Evolutionary conservation across 805 yeast species (phyloP), one percentile per base, ranked within the genome.

Genomic region (Dipodascopsis uninucleata): DNA sequence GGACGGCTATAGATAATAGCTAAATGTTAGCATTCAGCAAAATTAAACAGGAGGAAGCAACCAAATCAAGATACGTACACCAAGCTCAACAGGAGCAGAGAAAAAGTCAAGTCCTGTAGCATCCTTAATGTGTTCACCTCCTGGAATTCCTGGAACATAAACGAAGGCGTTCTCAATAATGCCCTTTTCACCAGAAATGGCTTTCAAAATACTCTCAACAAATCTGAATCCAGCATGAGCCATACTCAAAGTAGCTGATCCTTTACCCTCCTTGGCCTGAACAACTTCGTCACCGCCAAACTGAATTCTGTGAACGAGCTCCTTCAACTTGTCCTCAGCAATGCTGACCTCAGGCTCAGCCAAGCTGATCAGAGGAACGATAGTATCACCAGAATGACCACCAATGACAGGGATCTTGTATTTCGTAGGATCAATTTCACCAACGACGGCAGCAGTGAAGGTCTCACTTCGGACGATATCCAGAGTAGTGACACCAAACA

Each of bases 261-360:
- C 97, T 41, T 81, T 81, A 54, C 97, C 97, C 59, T 85, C 82
- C 72, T 89, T 89, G 45, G 97, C 97, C 71, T 84, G 74, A 54
- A 89, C 97, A 37, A 89, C 95, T 69, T 90, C 97, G 65, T 89
- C 97, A 63, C 97, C 97, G 52, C 95, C 95, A 59, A 83, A 88
- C 71, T 89, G 97, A 57, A 89, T 89, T n/a, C 97, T 79, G 75
- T 86, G 75, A 60, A 87, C 78, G 58, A 89, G 76, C 51, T 77
- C 76, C 59, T 78, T 78, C 43, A 60, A 58, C 29, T 54, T 53
- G 59, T 62, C 64, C 61, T 62, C 43, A 64, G 70, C 60, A 59
- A 61, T 58, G 62, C 61, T 47, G 60, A 68, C 50, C 43, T 52
- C 42, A 40, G 71, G 71, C 36, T 52, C 39, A 36, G 62, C 56